Base-by-base conservation (phyloP, 106 monocot genomes). In the Dioscorea zingiberensis region DNA sequence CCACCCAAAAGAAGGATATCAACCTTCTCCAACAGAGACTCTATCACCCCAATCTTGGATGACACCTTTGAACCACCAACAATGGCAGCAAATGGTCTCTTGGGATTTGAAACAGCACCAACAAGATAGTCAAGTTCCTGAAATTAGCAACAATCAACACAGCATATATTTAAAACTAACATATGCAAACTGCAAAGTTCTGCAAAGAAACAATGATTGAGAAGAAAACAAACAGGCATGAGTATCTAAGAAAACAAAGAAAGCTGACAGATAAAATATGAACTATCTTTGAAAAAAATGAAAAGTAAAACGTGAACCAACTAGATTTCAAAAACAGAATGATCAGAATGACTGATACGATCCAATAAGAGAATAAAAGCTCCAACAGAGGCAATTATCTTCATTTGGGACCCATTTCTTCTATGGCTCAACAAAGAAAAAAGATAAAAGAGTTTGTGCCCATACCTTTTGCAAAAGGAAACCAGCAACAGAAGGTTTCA, bases 101-200 rank as follows among this genome's bases (percentile, higher is more conserved):
- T 64, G 47, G 64, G 64, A 45, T 23, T 64, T 21, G 64, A 44
- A 45, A 64, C 64, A 46, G 64, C 64, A 19, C 64, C 64, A 48
- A 64, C 64, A 48, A 64, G 64, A 64, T 64, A 64, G 64, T 64
- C 64, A 38, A 64, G 45, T 47, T 64, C 64, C 64, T 64, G 47
- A 47, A 16, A 8, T 51, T 1, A 51, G 38, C 38, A 38, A 38
- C 38, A 38, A 38, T 8, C 38, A 38, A 38, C 38, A 38, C 4
- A 1, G 4, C 6, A 8, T 38, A 38, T 38, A 38, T 38, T 38
- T 38, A 6, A 38, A 38, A 38, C 38, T 38, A 38, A 38, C 1
- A 38, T 25, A 13, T 25, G 22, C 29, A 3, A 24, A 38, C 1
- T 8, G 10, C 1, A 38, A 38, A 6, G 4, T 38, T 38, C 38